Percentiles rank a stretch among this genome's conserved stretches.
Conservation (phyloP, 2,329 filamentous ascomycete genomes). For the Fusarium subglutinans region DNA sequence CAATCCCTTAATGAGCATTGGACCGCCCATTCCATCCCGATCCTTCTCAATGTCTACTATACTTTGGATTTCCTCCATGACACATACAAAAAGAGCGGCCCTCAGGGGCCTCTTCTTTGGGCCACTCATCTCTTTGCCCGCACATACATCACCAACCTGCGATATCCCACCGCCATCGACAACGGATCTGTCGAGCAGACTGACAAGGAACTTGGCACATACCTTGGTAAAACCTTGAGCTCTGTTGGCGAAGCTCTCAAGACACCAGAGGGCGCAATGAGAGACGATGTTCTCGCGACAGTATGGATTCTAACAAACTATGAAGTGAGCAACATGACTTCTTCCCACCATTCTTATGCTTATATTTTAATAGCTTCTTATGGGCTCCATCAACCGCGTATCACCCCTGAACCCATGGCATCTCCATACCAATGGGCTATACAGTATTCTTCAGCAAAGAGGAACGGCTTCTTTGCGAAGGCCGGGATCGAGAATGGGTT, state of each 20-base stretch:
- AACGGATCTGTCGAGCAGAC: constrained; percentile 39
- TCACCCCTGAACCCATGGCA: constrained; percentile 48
- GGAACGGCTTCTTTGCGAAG: constrained; percentile 42
- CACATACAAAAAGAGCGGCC: constrained; percentile 38
- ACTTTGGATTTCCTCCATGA: constrained; percentile 48
- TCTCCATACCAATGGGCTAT: constrained; percentile 49
- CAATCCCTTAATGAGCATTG: constrained; percentile 49
- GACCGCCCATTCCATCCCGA: constrained; percentile 51
- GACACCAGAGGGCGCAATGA: constrained; percentile 39
- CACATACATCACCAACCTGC: constrained; percentile 52
- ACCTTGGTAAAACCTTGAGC: constrained; percentile 50
- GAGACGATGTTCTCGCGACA: constrained; percentile 51
- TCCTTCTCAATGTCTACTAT: constrained; percentile 51
- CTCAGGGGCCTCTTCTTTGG: constrained; percentile 50
- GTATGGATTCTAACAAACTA: constrained; percentile 54
- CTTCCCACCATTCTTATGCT: not conserved
- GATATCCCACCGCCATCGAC: constrained; percentile 45
- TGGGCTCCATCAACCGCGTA: constrained; percentile 47
- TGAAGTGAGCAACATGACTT: constrained; percentile 42
- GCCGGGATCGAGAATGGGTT: constrained; percentile 43
- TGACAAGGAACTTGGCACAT: constrained; percentile 47
- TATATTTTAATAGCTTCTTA: constrained; percentile 44
- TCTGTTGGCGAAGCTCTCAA: constrained; percentile 51
- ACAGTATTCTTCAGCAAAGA: constrained; percentile 50
- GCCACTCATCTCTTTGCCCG: constrained; percentile 53